Evolutionary conservation across 169 alveolate genomes (phyloP), one percentile per base, ranked within the genome.

Genomic region (Miamiensis avidus): DNA sequence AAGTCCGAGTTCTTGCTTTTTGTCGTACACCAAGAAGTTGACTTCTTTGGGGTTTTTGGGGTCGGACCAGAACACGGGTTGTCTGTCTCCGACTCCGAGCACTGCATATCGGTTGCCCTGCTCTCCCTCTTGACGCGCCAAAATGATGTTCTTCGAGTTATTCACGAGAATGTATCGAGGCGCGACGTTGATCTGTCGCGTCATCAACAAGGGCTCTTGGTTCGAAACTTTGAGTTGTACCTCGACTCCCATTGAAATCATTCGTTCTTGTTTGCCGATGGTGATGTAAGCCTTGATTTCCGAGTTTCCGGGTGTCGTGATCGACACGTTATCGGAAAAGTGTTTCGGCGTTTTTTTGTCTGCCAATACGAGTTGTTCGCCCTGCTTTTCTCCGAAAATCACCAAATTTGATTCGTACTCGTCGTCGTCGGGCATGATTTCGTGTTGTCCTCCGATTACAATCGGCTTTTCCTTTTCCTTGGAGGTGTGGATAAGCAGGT

Each of bases 391-490:
- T 64, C 84, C 84, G n/a, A 79, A 49, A 0, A 79, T 27, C 1
- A 79, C 73, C 26, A 79, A 29, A 29, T 79, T 79, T n/a, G 34
- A 49, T 31, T 79, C 65, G 0, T 49, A 31, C n/a, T n/a, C n/a
- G 28, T 65, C 76, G 29, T 79, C 84, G 1, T 79, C 84, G 11
- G 84, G 84, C 6, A 34, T 34, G 1, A 79, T 79, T 79, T 79
- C n/a, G 20, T 28, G 31, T 49, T 79, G 30, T n/a, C 84, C 84
- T 27, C 84, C 84, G 28, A 79, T 74, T 4, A 79, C 31, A 1
- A 29, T 34, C 29, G 76, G 27, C 20, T 49, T 49, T 29, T 79
- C 49, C 25, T 79, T 30, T 64, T 34, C 64, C 28, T 79, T 79
- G 64, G 16, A n/a, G n/a, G 84, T 79, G 49, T n/a, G 64, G 15